phyloP scores from a whole-genome alignment of 495 filamentous ascomycete species.

The Articulospora tetracladia region DNA sequence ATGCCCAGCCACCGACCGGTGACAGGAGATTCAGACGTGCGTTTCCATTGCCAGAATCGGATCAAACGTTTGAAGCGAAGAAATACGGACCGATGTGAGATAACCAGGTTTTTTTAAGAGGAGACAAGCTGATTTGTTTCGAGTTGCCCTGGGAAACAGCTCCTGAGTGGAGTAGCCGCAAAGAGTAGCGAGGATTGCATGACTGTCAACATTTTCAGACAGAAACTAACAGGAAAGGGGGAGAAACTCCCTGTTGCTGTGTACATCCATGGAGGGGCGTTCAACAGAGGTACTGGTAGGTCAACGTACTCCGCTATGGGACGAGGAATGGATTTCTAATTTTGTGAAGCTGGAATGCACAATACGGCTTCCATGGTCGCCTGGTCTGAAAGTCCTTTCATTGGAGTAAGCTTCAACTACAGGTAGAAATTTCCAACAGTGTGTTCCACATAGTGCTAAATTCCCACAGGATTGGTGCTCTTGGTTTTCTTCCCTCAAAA shows the following conservation, averaged over 20 bases:
- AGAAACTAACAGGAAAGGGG: slow-evolving; percentile 13
- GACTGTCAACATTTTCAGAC: slow-evolving; percentile 41
- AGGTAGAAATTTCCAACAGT: not conserved
- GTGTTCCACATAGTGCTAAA: slow-evolving; percentile 7
- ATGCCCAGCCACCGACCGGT: slow-evolving; percentile 14
- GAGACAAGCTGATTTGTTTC: not conserved
- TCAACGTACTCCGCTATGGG: not conserved
- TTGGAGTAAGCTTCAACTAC: slow-evolving; percentile 64
- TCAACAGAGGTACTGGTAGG: slow-evolving; percentile 40
- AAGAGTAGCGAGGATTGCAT: slow-evolving; percentile 43
- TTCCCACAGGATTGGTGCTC: slow-evolving; percentile 45
- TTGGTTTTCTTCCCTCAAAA: slow-evolving; percentile 60
- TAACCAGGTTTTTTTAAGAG: not conserved
- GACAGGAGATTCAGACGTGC: slow-evolving; percentile 10
- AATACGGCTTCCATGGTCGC: slow-evolving; percentile 33
- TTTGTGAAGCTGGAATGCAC: slow-evolving; percentile 13
- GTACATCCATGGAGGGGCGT: slow-evolving; percentile 53
- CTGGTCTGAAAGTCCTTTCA: slow-evolving; percentile 46
- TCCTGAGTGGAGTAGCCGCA: slow-evolving; percentile 3
- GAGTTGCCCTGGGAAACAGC: slow-evolving; percentile 18
- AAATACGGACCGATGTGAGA: slow-evolving; percentile 13
- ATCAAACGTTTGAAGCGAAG: slow-evolving; percentile 5
- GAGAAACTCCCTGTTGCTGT: slow-evolving; percentile 53
- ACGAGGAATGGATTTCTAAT: not conserved
- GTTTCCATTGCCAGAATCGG: slow-evolving; percentile 7